phyloP scores from a whole-genome alignment of 2,329 filamentous ascomycete species.

The Cryphonectria radicalis region DNA sequence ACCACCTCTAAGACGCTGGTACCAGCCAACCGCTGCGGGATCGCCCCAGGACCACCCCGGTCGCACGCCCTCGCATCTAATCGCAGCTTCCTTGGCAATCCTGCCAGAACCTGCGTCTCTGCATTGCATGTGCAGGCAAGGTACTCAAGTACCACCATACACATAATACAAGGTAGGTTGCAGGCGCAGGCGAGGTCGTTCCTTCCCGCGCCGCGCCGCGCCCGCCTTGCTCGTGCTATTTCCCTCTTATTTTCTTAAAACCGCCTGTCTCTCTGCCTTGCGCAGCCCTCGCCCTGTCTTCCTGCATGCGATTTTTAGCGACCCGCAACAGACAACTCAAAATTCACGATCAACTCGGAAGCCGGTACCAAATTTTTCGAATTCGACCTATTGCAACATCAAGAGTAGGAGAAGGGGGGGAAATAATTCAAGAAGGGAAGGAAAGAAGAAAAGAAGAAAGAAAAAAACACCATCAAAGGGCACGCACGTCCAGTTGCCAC shows the following conservation, averaged over 20 bases:
- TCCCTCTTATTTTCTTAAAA: conserved; percentile 13
- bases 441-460: background rate
- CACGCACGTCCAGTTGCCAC: background rate
- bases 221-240: conserved; percentile 6
- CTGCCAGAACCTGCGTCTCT: background rate
- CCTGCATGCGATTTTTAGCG: background rate
- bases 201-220: conserved; percentile 8
- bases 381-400: background rate
- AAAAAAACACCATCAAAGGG: background rate
- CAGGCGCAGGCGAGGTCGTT: conserved; percentile 10
- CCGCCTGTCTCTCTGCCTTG: conserved; percentile 6
- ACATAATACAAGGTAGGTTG: too few relatives aligned
- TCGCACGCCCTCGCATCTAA: conserved; percentile 1
- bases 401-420: background rate
- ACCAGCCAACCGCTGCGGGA: conserved; percentile 10
- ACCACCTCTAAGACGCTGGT: conserved; percentile 13
- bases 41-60: conserved; percentile 1
- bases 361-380: background rate
- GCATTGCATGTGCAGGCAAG: background rate
- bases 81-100: conserved; percentile 12
- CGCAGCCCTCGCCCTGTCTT: conserved; percentile 10
- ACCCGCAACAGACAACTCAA: conserved; percentile 6
- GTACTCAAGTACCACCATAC: background rate
- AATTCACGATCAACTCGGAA: background rate
- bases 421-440: background rate